phyloP scores from a whole-genome alignment of 2,329 filamentous ascomycete species.

The Lecanosticta acicola region DNA sequence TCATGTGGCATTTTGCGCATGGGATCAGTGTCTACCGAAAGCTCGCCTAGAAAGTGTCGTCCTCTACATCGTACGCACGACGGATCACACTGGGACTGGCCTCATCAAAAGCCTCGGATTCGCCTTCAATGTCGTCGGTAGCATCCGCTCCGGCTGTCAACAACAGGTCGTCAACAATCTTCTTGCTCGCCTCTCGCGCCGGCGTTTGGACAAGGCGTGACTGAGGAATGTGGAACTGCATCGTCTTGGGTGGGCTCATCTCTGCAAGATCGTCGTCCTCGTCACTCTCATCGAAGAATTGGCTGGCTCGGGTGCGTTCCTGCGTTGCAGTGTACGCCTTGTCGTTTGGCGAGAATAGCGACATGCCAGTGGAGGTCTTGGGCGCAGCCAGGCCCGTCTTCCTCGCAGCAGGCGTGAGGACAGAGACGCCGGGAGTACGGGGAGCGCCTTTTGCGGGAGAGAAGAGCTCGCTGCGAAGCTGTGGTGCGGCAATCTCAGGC shows the following conservation, averaged over 20 bases:
- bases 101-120: conserved; percentile 39
- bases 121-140: conserved; percentile 44
- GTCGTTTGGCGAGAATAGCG: conserved; percentile 31
- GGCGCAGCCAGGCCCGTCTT: conserved; percentile 22
- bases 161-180: conserved; percentile 75
- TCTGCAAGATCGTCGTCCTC: conserved; percentile 50
- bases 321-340: conserved; percentile 25
- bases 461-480: conserved; percentile 80
- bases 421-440: conserved; percentile 75
- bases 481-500: conserved; percentile 71
- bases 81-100: conserved; percentile 46
- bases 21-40: neutral
- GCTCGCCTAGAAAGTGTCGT: conserved; percentile 41
- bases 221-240: conserved; percentile 75
- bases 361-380: conserved; percentile 32
- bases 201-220: conserved; percentile 75
- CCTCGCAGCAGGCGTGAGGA: conserved; percentile 58
- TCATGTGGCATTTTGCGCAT: no score
- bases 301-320: conserved; percentile 17
- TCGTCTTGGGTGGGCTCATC: conserved; percentile 83
- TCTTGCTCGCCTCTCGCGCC: conserved; percentile 71
- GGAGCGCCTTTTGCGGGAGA: conserved; percentile 41
- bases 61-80: conserved; percentile 40
- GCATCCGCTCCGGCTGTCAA: conserved; percentile 63
- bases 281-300: conserved; percentile 40